A percentile compares a stretch with the other conserved stretches of the same genome.
These are phyloP conservation scores for Viridothelium virens DNA, from an alignment of 495 filamentous ascomycete species.

Conservation along the genomic window DNA sequence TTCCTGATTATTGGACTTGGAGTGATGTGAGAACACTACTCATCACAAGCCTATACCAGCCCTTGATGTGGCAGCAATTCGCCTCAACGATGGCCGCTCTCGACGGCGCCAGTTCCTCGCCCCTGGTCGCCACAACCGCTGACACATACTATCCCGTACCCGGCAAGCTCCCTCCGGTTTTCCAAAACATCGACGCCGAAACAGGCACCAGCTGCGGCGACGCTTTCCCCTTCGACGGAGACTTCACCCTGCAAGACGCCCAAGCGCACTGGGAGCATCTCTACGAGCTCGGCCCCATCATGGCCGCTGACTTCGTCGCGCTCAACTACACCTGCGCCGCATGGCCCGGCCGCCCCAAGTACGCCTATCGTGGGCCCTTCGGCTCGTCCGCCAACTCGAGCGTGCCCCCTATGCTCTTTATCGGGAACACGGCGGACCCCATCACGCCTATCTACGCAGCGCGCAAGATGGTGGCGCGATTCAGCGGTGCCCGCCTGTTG, in stretches of 20 bases:
- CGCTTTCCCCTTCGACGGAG: not conserved
- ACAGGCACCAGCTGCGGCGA: not conserved
- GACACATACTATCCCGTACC: not conserved
- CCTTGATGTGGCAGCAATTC: conserved; percentile 48
- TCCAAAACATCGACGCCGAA: not conserved
- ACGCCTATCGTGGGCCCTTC: conserved; percentile 46
- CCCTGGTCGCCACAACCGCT: conserved; percentile 13
- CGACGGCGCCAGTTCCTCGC: conserved; percentile 35
- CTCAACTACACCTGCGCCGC: not conserved
- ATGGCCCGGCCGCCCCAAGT: conserved; percentile 51
- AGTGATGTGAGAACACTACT: conserved; percentile 27
- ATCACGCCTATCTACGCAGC: conserved; percentile 46
- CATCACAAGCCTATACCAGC: conserved; percentile 48
- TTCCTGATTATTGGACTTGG: conserved; percentile 24
- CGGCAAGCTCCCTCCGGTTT: not conserved
- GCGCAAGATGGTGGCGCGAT: conserved; percentile 40
- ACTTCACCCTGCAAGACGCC: not conserved
- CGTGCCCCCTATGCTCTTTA: conserved; percentile 42
- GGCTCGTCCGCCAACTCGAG: conserved; percentile 35
- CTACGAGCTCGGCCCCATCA: not conserved
- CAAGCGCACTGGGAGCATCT: not conserved
- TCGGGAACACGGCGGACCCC: conserved; percentile 48
- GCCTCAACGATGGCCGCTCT: conserved; percentile 48
- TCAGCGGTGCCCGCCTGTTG: conserved; percentile 43
- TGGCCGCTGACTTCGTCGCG: not conserved